These are phyloP conservation scores for Scutellaria baicalensis DNA, from an alignment of 257 asterid genomes.

Conservation along the genomic window DNA sequence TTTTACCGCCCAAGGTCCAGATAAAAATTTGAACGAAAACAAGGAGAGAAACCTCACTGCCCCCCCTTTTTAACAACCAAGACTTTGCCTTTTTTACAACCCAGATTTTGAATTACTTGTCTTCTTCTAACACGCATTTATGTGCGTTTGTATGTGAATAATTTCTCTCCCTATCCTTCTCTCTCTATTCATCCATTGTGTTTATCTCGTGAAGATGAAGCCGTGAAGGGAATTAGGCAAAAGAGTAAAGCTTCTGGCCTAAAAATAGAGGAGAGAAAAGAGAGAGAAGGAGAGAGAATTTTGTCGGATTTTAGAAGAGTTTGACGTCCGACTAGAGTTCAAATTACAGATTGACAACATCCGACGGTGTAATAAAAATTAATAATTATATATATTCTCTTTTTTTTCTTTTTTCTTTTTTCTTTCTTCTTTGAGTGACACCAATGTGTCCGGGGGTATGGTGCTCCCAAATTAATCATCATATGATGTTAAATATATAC, in stretches of 20 bases:
- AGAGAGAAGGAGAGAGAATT: slow-evolving; percentile 1
- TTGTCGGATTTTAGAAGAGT: slow-evolving; percentile 29
- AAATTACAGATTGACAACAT: slow-evolving; percentile 19
- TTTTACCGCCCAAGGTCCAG: slow-evolving; percentile 30
- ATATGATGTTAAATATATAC: no score
- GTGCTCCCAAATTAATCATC: no score
- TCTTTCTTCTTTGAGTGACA: no score
- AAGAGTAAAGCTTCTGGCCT: slow-evolving; percentile 13
- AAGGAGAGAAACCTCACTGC: slow-evolving; percentile 7
- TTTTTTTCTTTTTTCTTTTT: background rate
- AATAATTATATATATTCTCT: background rate
- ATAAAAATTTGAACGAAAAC: slow-evolving; percentile 15
- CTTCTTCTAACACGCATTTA: background rate
- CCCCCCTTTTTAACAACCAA: slow-evolving; percentile 3
- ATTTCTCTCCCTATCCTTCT: background rate
- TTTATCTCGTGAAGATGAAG: slow-evolving; percentile 5
- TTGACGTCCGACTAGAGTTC: slow-evolving; percentile 41
- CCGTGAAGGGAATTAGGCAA: background rate
- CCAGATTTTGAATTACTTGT: background rate
- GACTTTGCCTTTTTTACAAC: background rate
- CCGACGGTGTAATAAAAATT: slow-evolving; percentile 6
- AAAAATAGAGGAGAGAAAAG: slow-evolving; percentile 4
- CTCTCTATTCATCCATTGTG: slow-evolving; percentile 4
- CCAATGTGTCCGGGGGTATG: no score
- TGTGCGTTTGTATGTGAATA: background rate